These are phyloP conservation scores for Lojkania enalia DNA, from an alignment of 2,329 filamentous ascomycete genomes.

Conservation along the genomic window DNA sequence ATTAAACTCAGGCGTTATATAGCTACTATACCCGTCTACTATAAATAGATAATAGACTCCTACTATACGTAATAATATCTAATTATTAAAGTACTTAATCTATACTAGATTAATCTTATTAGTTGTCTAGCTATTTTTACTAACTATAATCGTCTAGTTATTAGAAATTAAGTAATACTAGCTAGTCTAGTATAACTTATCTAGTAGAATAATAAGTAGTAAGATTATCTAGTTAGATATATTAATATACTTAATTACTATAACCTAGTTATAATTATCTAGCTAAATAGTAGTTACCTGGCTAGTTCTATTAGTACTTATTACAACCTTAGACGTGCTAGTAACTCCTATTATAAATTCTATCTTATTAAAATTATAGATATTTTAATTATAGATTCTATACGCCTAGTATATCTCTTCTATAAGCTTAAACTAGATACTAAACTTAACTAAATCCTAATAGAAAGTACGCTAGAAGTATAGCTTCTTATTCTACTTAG, in stretches of 20 bases:
- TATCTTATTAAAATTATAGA: constrained; percentile 30
- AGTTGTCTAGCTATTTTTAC: too few relatives aligned
- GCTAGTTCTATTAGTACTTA: constrained; percentile 6
- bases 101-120: constrained; percentile 17
- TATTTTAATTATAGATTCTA: constrained; percentile 12
- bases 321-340: constrained; percentile 15
- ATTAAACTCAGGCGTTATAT: constrained; percentile 16
- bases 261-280: constrained; percentile 16
- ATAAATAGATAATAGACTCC: constrained; percentile 17
- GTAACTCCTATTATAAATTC: constrained; percentile 39
- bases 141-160: too few relatives aligned
- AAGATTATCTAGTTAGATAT: constrained; percentile 6
- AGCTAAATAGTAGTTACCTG: constrained; percentile 10
- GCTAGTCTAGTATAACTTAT: too few relatives aligned
- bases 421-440: constrained; percentile 17
- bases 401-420: constrained; percentile 12
- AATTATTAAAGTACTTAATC: constrained; percentile 20
- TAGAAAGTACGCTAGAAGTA: constrained; percentile 18
- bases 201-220: constrained; percentile 19
- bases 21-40: constrained; percentile 17
- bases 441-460: constrained; percentile 14
- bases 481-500: constrained; percentile 19
- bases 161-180: too few relatives aligned
- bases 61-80: constrained; percentile 14
- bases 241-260: constrained; percentile 17